Conservation (phyloP, 352 stramenopile species). For the Globisporangium ultimum region DNA sequence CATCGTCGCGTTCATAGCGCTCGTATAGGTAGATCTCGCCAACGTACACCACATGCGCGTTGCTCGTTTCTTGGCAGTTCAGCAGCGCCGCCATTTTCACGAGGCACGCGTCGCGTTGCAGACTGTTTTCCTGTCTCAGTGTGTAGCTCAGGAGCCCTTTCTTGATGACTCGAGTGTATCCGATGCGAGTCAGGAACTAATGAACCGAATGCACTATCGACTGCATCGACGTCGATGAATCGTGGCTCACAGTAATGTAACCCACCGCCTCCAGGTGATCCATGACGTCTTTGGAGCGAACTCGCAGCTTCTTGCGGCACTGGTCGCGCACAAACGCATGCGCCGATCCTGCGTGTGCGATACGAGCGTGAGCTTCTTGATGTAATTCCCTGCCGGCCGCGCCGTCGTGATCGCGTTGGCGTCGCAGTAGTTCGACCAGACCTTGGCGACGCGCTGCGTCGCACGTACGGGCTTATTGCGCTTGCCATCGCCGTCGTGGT, state of each 20-base stretch:
- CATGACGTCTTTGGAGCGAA: background rate
- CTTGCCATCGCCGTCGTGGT: too few relatives aligned
- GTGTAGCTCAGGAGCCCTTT: slow-evolving; percentile 1
- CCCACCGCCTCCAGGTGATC: background rate
- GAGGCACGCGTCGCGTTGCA: background rate
- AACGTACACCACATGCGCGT: slow-evolving; percentile 7
- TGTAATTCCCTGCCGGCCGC: slow-evolving; percentile 2
- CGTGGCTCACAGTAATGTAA: slow-evolving; percentile 2
- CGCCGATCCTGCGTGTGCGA: background rate
- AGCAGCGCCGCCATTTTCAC: slow-evolving; percentile 6
- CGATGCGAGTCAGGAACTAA: slow-evolving; percentile 1
- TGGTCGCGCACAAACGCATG: slow-evolving; percentile 3
- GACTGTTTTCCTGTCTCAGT: background rate
- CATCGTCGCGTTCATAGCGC: slow-evolving; percentile 5
- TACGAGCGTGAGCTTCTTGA: slow-evolving; percentile 2
- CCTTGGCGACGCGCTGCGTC: slow-evolving; percentile 3
- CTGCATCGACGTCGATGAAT: background rate
- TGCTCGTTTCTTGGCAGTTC: background rate
- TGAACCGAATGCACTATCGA: slow-evolving; percentile 6
- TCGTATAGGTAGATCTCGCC: slow-evolving; percentile 9
- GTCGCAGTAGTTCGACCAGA: slow-evolving; percentile 9
- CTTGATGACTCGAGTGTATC: slow-evolving; percentile 3
- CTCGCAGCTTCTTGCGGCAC: background rate
- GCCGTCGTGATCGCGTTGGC: background rate
- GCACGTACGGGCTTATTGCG: background rate